Conservation (phyloP, 345 rosid species). For the Anacardium occidentale region DNA sequence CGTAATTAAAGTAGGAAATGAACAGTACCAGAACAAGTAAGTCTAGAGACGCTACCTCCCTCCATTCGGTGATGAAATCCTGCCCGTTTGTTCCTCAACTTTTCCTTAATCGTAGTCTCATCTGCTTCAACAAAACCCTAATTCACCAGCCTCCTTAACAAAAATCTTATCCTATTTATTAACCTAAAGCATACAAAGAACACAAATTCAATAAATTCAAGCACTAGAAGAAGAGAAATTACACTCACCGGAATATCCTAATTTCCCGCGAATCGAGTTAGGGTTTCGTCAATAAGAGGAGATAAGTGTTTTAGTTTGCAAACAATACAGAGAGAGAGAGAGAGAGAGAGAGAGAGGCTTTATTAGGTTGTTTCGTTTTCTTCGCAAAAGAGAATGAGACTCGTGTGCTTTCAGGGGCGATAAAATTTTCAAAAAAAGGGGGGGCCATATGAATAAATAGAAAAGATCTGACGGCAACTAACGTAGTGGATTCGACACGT, state of each 20-base stretch:
- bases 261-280: conserved; percentile 51
- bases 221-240: conserved; percentile 3
- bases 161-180: conserved; percentile 3
- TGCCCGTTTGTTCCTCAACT: conserved; percentile 60
- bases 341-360: conserved; percentile 15
- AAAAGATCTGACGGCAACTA: conserved; percentile 31
- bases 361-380: conserved; percentile 16
- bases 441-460: conserved; percentile 21
- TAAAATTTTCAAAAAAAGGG: conserved; percentile 19
- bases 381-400: conserved; percentile 17
- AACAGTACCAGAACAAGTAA: conserved; percentile 83
- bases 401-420: conserved; percentile 11
- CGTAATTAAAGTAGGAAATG: conserved; percentile 48
- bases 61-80: conserved; percentile 89
- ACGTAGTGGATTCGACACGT: conserved; percentile 18
- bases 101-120: conserved; percentile 56
- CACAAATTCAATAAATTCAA: conserved; percentile 2
- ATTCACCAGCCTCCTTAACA: conserved; percentile 10
- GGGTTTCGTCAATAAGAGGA: conserved; percentile 68
- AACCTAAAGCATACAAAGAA: neutral
- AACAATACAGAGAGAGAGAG: no score
- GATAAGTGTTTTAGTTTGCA: neutral
- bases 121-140: conserved; percentile 45
- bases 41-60: conserved; percentile 99
- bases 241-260: conserved; percentile 52